Evolutionary conservation across 768 basidiomycete species (phyloP).

Genomic region (Rhizopogon sp.): DNA sequence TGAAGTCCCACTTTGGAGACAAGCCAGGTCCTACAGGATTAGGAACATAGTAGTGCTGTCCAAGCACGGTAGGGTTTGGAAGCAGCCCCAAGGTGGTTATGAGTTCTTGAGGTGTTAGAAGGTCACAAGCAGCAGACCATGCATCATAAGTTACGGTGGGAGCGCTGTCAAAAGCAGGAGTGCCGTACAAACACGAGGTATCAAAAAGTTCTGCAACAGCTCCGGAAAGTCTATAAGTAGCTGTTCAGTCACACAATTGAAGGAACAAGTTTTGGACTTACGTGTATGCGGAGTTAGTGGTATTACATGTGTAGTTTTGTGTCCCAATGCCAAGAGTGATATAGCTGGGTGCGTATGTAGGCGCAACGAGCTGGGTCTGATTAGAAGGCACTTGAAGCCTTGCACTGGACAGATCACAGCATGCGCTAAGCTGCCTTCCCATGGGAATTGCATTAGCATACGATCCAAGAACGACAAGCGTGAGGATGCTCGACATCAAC

Average conservation of each 20-base stretch:
- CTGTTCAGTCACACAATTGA: background rate
- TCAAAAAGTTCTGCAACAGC: slow-evolving; percentile 53
- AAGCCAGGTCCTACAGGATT: slow-evolving; percentile 39
- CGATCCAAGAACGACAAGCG: background rate
- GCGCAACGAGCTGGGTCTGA: slow-evolving; percentile 32
- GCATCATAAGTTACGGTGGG: slow-evolving; percentile 27
- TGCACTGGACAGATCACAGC: slow-evolving; percentile 19
- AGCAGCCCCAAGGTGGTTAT: slow-evolving; percentile 8
- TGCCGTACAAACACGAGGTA: slow-evolving; percentile 40
- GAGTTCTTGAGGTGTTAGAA: slow-evolving; percentile 14
- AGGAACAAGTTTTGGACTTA: slow-evolving; percentile 21
- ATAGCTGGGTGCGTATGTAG: slow-evolving; percentile 30
- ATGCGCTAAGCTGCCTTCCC: background rate
- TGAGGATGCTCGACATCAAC: background rate
- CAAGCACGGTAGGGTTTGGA: slow-evolving; percentile 25
- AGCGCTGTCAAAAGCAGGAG: slow-evolving; percentile 21
- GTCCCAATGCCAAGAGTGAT: slow-evolving; percentile 44
- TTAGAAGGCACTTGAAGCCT: slow-evolving; percentile 21
- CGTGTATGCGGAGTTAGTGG: slow-evolving; percentile 39
- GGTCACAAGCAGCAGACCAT: slow-evolving; percentile 21
- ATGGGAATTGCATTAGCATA: background rate
- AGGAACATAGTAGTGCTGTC: slow-evolving; percentile 54
- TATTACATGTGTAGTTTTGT: slow-evolving; percentile 52
- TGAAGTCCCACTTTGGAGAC: slow-evolving; percentile 55
- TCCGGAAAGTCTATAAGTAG: slow-evolving; percentile 34